Evolutionary conservation across 140 eudicot genomes (phyloP).

Genomic region (Bidens hawaiensis): DNA sequence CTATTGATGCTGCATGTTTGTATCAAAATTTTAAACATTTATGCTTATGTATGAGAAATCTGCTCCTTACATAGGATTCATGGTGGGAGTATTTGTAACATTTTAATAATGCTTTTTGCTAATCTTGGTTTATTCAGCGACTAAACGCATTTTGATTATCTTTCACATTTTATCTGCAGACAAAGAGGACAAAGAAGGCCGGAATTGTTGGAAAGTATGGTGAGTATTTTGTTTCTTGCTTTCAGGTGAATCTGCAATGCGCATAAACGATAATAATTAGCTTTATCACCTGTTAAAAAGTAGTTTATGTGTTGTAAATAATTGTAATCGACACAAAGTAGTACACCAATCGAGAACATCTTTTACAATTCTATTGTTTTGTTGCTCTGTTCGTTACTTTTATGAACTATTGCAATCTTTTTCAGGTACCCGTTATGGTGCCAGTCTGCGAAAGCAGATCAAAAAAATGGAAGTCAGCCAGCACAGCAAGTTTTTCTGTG

Average conservation of each 20-base stretch:
- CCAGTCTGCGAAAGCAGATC: slow-evolving; percentile 87
- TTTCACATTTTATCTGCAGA: slow-evolving; percentile 26
- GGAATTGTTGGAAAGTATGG: slow-evolving; percentile 71
- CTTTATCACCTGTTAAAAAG: neutral
- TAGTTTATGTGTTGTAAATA: neutral
- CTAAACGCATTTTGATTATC: neutral
- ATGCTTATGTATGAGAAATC: no score
- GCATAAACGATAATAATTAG: neutral
- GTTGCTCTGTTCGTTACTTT: no score
- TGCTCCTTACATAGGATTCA: no score
- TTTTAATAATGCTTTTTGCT: no score
- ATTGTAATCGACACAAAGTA: no score
- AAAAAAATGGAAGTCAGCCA: slow-evolving; percentile 86
- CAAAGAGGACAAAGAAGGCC: slow-evolving; percentile 79
- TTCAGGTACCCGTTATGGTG: slow-evolving; percentile 88
- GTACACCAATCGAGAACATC: neutral
- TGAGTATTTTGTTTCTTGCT: slow-evolving; percentile 20
- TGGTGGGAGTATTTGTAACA: no score
- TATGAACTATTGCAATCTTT: no score
- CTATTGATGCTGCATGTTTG: no score
- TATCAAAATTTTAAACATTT: no score
- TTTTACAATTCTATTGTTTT: neutral
- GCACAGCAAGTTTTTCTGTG: slow-evolving; percentile 83
- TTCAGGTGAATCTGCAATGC: neutral
- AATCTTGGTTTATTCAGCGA: no score